Evolutionary conservation across 106 monocot species (phyloP).

Genomic region (Phalaenopsis equestris): DNA sequence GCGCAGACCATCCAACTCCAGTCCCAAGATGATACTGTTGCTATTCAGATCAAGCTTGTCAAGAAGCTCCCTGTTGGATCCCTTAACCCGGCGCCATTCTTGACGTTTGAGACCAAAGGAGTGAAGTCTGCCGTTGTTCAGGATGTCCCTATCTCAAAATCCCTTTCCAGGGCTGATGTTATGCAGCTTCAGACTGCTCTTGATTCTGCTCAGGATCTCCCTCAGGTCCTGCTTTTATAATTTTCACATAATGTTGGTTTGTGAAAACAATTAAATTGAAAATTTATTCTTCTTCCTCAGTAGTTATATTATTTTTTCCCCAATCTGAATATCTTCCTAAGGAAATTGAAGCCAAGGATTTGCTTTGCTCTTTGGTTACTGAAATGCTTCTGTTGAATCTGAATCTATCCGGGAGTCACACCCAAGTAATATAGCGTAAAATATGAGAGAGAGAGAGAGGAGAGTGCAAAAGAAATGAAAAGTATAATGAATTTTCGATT

Average conservation of each 20-base stretch:
- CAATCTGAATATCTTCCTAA: background rate
- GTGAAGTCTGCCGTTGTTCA: conserved; percentile 74
- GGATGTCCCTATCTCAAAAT: conserved; percentile 92
- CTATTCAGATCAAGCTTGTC: conserved; percentile 85
- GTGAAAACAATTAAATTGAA: background rate
- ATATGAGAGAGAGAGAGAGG: too few relatives aligned
- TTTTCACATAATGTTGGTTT: background rate
- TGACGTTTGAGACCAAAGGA: conserved; percentile 94
- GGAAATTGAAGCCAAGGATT: background rate
- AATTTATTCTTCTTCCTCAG: background rate
- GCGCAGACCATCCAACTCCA: conserved; percentile 59
- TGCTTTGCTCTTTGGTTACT: background rate
- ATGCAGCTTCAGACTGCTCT: conserved; percentile 66
- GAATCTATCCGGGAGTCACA: too few relatives aligned
- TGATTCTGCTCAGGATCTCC: conserved; percentile 76
- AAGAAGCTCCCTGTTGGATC: conserved; percentile 88
- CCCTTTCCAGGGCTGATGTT: conserved; percentile 66
- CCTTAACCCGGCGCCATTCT: conserved; percentile 54
- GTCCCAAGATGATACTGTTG: conserved; percentile 21
- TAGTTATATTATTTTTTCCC: background rate
- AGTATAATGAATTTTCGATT: too few relatives aligned
- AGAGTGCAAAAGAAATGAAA: too few relatives aligned
- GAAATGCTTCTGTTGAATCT: too few relatives aligned
- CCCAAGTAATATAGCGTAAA: too few relatives aligned
- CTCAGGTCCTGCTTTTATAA: conserved; percentile 34